phyloP scores from a whole-genome alignment of 2,329 filamentous ascomycete genomes.

The Fusarium sp. region DNA sequence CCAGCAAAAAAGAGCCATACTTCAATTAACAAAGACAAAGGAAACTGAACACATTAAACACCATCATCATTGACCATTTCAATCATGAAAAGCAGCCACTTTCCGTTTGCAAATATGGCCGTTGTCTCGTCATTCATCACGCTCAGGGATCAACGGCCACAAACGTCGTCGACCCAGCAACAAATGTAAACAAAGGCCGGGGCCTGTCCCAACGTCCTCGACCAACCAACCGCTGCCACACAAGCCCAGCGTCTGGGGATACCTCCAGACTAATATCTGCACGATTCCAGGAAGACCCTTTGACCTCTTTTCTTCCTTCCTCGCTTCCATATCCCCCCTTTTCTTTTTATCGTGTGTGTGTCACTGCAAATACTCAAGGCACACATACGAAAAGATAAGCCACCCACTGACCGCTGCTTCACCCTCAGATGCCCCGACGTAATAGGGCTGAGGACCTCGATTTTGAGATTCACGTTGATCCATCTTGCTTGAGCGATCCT shows the following conservation, averaged over 20 bases:
- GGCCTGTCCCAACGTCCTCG: slow-evolving; percentile 38
- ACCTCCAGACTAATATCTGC: slow-evolving; percentile 39
- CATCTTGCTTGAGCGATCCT: slow-evolving; percentile 57
- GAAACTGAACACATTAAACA: background rate
- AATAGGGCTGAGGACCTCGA: slow-evolving; percentile 53
- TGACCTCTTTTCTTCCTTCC: slow-evolving; percentile 3
- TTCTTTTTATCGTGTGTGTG: slow-evolving; percentile 32
- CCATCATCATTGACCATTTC: background rate
- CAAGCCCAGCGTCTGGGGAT: slow-evolving; percentile 26
- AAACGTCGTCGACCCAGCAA: slow-evolving; percentile 51
- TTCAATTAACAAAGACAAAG: slow-evolving; percentile 12
- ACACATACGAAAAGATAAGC: slow-evolving; percentile 23
- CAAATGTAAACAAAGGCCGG: slow-evolving; percentile 52
- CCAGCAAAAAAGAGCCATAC: slow-evolving; percentile 14
- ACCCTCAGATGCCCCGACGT: slow-evolving; percentile 48
- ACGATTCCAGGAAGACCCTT: slow-evolving; percentile 41
- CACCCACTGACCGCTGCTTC: slow-evolving; percentile 18
- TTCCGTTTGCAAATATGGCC: slow-evolving; percentile 23
- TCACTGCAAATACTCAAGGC: slow-evolving; percentile 26
- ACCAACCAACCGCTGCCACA: slow-evolving; percentile 51
- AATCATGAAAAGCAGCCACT: slow-evolving; percentile 9
- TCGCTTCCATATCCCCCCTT: slow-evolving; percentile 20
- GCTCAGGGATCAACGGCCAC: slow-evolving; percentile 23
- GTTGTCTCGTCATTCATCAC: slow-evolving; percentile 37
- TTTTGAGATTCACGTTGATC: slow-evolving; percentile 63